Percentiles rank a stretch among this genome's conserved stretches.
These are phyloP conservation scores for Microbotryomycetes sp. DNA, from an alignment of 1,284 basidiomycete species.

Conservation along the genomic window DNA sequence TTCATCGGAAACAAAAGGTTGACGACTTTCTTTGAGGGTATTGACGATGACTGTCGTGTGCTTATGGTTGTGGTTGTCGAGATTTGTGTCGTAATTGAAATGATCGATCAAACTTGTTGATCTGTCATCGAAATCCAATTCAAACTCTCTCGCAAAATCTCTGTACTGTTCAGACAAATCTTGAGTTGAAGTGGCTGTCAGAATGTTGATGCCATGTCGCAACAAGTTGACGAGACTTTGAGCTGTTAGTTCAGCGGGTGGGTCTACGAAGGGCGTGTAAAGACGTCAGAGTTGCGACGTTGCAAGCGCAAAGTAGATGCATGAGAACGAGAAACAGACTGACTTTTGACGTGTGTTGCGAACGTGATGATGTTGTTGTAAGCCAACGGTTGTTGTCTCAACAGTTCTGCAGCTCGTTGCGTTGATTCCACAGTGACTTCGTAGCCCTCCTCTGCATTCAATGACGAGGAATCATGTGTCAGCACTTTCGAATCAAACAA, in stretches of 20 bases:
- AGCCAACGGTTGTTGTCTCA: conserved; percentile 64
- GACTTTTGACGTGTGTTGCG: conserved; percentile 73
- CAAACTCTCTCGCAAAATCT: conserved; percentile 52
- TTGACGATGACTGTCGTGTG: conserved; percentile 59
- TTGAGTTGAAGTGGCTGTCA: conserved; percentile 65
- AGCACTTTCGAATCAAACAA: no score
- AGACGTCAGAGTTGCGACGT: neutral
- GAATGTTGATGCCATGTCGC: conserved; percentile 56
- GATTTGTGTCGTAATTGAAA: conserved; percentile 39
- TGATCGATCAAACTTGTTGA: conserved; percentile 47
- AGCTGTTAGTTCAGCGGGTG: conserved; percentile 70
- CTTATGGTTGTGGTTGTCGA: conserved; percentile 37
- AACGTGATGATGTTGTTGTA: conserved; percentile 81
- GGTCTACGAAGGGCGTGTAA: conserved; percentile 47
- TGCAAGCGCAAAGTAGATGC: neutral
- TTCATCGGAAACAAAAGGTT: conserved; percentile 49
- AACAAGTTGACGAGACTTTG: conserved; percentile 72
- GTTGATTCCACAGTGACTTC: conserved; percentile 75
- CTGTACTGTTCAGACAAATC: conserved; percentile 48
- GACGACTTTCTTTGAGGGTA: conserved; percentile 42
- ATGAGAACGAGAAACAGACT: conserved; percentile 22
- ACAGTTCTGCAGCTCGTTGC: conserved; percentile 50
- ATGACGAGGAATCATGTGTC: no score
- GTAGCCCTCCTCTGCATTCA: conserved; percentile 65
- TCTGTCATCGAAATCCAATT: conserved; percentile 48